A percentile compares a stretch with the other conserved stretches of the same genome.
Evolutionary conservation across 73 alveolate species (phyloP).

Genomic region (Symbiodinium natans): DNA sequence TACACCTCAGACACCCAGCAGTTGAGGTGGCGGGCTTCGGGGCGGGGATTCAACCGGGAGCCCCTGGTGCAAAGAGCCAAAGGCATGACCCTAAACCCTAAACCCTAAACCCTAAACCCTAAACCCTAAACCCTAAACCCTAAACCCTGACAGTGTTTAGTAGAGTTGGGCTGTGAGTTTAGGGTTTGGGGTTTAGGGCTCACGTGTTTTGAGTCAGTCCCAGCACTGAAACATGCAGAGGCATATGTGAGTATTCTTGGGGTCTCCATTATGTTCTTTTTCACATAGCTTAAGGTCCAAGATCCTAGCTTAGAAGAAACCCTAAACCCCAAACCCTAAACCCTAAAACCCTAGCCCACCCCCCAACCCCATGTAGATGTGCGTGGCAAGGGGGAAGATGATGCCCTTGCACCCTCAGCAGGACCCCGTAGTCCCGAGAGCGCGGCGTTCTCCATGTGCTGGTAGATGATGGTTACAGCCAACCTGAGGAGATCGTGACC

Average conservation of each 20-base stretch:
- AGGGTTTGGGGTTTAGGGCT: not conserved
- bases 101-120: too few species aligned
- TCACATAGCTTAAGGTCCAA: not conserved
- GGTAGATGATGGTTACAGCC: conserved; percentile 97
- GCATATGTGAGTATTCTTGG: not conserved
- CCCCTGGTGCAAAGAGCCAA: too few species aligned
- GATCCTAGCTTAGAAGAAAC: not conserved
- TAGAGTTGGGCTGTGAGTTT: not conserved
- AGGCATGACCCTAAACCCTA: too few species aligned
- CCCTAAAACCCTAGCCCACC: too few species aligned
- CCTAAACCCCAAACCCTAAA: too few species aligned
- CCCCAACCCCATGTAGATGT: not conserved
- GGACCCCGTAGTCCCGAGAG: not conserved
- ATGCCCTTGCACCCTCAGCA: not conserved
- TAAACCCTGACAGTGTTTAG: not conserved
- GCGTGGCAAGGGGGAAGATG: not conserved
- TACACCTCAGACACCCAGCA: too few species aligned
- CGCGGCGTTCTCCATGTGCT: conserved; percentile 82
- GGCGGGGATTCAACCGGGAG: too few species aligned
- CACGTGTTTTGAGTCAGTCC: not conserved
- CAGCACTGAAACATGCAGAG: not conserved
- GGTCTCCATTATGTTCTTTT: not conserved
- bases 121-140: not conserved
- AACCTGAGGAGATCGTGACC: conserved; percentile 90
- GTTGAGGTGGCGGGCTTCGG: too few species aligned